Percentiles rank a stretch among this genome's conserved stretches.
Conservation (phyloP, 2,329 filamentous ascomycete species). For the Epichloe coenophiala region DNA sequence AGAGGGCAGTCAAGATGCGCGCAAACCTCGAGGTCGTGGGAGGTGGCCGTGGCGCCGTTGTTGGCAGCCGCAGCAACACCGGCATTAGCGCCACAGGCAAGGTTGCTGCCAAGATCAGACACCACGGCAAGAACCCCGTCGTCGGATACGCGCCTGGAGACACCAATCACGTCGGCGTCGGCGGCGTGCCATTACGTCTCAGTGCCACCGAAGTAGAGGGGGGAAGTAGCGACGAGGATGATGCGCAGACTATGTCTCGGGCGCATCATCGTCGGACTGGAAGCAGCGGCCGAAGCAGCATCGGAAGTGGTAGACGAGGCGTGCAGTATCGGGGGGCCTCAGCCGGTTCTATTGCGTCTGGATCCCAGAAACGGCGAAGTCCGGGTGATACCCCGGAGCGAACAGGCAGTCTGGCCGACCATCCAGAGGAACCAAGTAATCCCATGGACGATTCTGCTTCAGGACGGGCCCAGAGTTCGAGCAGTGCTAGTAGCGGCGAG, state of each 20-base stretch:
- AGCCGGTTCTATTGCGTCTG: conserved; percentile 27
- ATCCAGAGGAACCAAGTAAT: conserved; percentile 16
- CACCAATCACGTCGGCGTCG: conserved; percentile 54
- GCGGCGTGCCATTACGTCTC: conserved; percentile 77
- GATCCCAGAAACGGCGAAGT: conserved; percentile 30
- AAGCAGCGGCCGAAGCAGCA: conserved; percentile 63
- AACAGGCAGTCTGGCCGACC: conserved; percentile 35
- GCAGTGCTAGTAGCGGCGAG: conserved; percentile 45
- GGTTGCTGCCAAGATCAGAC: conserved; percentile 75
- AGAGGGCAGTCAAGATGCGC: conserved; percentile 74
- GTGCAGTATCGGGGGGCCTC: conserved; percentile 38
- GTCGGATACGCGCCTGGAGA: conserved; percentile 65
- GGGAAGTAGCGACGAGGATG: conserved; percentile 72
- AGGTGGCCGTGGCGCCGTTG: conserved; percentile 28
- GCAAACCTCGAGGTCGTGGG: conserved; percentile 75
- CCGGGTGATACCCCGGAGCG: conserved; percentile 44
- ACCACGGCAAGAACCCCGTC: conserved; percentile 68
- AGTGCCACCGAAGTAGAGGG: conserved; percentile 94
- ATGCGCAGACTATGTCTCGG: conserved; percentile 31
- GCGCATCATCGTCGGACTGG: conserved; percentile 56
- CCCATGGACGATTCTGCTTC: conserved; percentile 29
- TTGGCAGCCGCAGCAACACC: conserved; percentile 42
- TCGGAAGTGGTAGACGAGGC: conserved; percentile 36
- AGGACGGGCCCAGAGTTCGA: conserved; percentile 35
- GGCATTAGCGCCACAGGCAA: conserved; percentile 47